A percentile compares a stretch with the other conserved stretches of the same genome.
These are phyloP conservation scores for Talinum fruticosum DNA, from an alignment of 148 eudicot species.

Conservation along the genomic window DNA sequence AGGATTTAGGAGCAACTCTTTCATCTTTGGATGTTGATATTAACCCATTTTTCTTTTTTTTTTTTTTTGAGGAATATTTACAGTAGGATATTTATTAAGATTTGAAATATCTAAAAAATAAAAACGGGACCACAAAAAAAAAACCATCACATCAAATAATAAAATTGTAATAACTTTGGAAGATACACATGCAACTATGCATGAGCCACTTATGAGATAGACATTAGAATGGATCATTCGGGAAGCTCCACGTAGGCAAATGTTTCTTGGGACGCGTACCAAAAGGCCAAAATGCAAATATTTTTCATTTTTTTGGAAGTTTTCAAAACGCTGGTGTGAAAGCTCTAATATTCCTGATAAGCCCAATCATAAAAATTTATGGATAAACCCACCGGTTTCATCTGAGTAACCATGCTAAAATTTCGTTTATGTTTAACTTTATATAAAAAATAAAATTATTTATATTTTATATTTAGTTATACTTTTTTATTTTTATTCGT, in stretches of 20 bases:
- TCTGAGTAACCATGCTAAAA: no score
- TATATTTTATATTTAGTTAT: no score
- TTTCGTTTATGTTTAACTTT: no score
- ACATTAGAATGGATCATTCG: not conserved
- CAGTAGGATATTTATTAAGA: no score
- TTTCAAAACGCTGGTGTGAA: not conserved
- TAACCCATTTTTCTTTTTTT: no score
- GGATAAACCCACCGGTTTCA: not conserved
- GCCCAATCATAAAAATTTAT: not conserved
- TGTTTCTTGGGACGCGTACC: not conserved
- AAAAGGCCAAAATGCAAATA: not conserved
- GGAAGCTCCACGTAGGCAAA: not conserved
- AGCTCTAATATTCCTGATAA: not conserved
- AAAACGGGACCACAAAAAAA: not conserved
- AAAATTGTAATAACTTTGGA: no score
- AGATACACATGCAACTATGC: no score
- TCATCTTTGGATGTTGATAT: no score
- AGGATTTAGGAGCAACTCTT: no score
- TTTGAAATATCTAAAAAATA: not conserved
- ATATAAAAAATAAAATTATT: no score
- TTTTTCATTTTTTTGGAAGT: not conserved
- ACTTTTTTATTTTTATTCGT: no score
- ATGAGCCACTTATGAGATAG: slow-evolving; percentile 9
- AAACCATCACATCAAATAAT: not conserved
- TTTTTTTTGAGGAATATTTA: no score